Conservation (phyloP, 495 filamentous ascomycete species). For the Talaromyces thailandensis region DNA sequence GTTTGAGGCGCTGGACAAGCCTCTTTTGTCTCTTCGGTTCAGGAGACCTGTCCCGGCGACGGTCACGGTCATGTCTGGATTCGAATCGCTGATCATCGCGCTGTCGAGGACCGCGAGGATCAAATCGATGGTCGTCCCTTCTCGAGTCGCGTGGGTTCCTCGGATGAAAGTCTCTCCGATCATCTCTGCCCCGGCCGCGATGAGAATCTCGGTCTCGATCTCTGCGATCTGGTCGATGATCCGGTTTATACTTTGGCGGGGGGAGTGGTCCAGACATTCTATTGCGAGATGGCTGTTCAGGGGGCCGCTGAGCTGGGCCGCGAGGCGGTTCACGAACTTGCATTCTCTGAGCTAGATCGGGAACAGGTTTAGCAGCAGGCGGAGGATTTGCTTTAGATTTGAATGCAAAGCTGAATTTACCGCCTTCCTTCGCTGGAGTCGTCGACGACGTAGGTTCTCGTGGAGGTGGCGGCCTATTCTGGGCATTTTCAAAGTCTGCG, state of each 20-base stretch:
- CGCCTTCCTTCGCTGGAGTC: conserved; percentile 45
- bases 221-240: conserved; percentile 32
- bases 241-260: conserved; percentile 32
- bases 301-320: conserved; percentile 31
- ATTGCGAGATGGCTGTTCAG: conserved; percentile 27
- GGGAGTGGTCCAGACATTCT: conserved; percentile 26
- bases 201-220: conserved; percentile 29
- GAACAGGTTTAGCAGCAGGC: conserved; percentile 53
- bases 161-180: conserved; percentile 29
- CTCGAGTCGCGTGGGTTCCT: conserved; percentile 40
- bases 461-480: conserved; percentile 41
- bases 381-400: conserved; percentile 59
- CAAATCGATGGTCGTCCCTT: conserved; percentile 31
- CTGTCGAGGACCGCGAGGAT: conserved; percentile 27
- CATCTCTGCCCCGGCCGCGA: conserved; percentile 29
- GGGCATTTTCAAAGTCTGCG: conserved; percentile 16
- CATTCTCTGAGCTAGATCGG: conserved; percentile 61
- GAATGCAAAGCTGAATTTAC: conserved; percentile 83
- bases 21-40: conserved; percentile 54
- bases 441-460: conserved; percentile 40
- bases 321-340: conserved; percentile 43
- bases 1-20: conserved; percentile 61
- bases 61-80: conserved; percentile 33
- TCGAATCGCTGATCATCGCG: conserved; percentile 28
- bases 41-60: conserved; percentile 27